These are phyloP conservation scores for Citrus medica DNA, from an alignment of 345 rosid genomes.

Conservation along the genomic window DNA sequence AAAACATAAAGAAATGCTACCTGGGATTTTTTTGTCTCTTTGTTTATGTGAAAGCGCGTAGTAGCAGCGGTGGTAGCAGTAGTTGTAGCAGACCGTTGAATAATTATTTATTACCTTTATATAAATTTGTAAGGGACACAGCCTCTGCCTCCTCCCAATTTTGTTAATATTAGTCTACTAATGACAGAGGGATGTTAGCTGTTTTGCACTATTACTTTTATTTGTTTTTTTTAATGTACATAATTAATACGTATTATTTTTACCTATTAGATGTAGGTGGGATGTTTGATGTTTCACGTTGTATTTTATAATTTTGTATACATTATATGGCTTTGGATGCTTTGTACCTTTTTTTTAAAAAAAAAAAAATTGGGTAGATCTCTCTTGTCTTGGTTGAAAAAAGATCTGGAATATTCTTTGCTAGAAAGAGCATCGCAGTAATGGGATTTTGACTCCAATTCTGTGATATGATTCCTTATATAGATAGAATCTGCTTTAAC, in stretches of 20 bases:
- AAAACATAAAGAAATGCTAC: not conserved
- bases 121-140: not conserved
- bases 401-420: too few relatives aligned
- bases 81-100: not conserved
- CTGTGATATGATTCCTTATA: too few relatives aligned
- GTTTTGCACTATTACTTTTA: conserved; percentile 12
- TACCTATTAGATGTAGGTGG: too few relatives aligned
- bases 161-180: conserved; percentile 30
- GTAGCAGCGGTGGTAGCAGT: not conserved
- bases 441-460: too few relatives aligned
- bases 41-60: conserved; percentile 10
- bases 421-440: too few relatives aligned
- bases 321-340: too few relatives aligned
- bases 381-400: too few relatives aligned
- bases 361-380: too few relatives aligned
- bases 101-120: not conserved
- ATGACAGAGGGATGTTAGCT: conserved; percentile 21
- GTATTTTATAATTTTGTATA: too few relatives aligned
- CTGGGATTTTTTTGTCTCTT: conserved; percentile 11
- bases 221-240: conserved; percentile 7
- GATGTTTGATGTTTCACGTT: too few relatives aligned
- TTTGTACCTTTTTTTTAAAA: too few relatives aligned
- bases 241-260: not conserved
- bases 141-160: conserved; percentile 15
- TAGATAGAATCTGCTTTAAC: too few relatives aligned